Base-by-base conservation (phyloP, 495 filamentous ascomycete genomes). In the Daldinia childiae region DNA sequence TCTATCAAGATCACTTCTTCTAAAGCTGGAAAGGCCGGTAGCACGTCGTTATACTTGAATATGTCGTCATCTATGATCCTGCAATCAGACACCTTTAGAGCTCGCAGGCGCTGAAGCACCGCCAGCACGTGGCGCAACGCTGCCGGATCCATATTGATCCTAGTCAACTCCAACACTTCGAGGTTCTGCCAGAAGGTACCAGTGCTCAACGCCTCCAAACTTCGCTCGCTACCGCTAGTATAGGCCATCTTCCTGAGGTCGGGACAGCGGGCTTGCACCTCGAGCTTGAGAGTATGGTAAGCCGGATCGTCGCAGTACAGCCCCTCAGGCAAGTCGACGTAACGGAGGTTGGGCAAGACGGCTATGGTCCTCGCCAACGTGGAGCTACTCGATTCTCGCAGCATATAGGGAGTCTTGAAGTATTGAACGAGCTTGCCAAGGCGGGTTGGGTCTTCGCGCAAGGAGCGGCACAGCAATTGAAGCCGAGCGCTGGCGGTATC, bases 401-500 rank as follows among this genome's bases (percentile, higher is more conserved):
- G 90, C 95, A 97, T 97, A 78, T 97, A 98, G n/a, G 95, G 92
- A 73, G 92, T 90, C 81, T 97, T 95, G 60, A 99, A 82, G 62
- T 90, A 92, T 66, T 90, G 81, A 11, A 97, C 92, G 27, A 86
- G 82, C 5, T 81, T 77, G 0, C 88, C 93, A 15, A 95, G 81
- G 32, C 82, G 81, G 8, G 85, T 84, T 26, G 85, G 85, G 30
- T 91, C 88, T 34, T 94, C 90, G 64, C 94, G 87, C 36, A 98
- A 88, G 0, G 93, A 90, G 45, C 92, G 88, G 77, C 89, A 92
- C 48, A 99, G 86, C 54, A 97, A 82, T 62, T 87, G 84, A 19
- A 99, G 86, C 15, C 95, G 90, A 64, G 88, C 86, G 65, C 90
- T 86, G 4, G 94, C 87, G 19, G 92, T 88, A 80, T 97, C 93